Evolutionary conservation across 2,329 filamentous ascomycete genomes (phyloP).

Genomic region (Epichloe uncinata): DNA sequence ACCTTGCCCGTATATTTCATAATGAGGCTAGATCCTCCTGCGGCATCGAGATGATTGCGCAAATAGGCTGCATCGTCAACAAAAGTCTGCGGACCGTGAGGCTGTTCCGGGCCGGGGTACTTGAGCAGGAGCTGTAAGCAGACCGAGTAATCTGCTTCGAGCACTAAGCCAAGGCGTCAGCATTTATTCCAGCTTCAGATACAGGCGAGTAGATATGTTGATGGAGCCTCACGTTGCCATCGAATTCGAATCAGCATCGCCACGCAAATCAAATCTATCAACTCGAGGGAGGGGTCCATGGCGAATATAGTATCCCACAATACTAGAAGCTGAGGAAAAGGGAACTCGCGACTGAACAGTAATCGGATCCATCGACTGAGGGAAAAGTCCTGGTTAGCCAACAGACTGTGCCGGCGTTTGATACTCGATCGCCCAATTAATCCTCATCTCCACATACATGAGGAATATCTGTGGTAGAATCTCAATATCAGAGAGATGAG

Average conservation of each 20-base stretch:
- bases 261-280: conserved; percentile 85
- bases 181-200: not conserved
- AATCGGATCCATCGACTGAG: conserved; percentile 80
- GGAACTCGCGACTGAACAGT: conserved; percentile 85
- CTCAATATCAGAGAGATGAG: conserved; percentile 70
- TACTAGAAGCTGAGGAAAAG: conserved; percentile 68
- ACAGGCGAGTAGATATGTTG: not conserved
- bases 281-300: conserved; percentile 62
- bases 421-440: not conserved
- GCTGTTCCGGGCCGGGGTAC: conserved; percentile 55
- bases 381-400: not conserved
- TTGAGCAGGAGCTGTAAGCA: conserved; percentile 72
- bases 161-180: conserved; percentile 38
- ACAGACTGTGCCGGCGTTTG: not conserved
- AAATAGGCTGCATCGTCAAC: conserved; percentile 76
- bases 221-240: conserved; percentile 57
- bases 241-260: conserved; percentile 87
- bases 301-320: conserved; percentile 91
- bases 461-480: conserved; percentile 94
- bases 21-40: conserved; percentile 53
- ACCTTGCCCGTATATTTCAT: conserved; percentile 53
- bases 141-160: conserved; percentile 77
- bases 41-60: conserved; percentile 45
- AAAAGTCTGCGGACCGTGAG: conserved; percentile 61
- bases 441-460: conserved; percentile 44